phyloP scores from a whole-genome alignment of 352 stramenopile genomes.

The Globisporangium ultimum region DNA sequence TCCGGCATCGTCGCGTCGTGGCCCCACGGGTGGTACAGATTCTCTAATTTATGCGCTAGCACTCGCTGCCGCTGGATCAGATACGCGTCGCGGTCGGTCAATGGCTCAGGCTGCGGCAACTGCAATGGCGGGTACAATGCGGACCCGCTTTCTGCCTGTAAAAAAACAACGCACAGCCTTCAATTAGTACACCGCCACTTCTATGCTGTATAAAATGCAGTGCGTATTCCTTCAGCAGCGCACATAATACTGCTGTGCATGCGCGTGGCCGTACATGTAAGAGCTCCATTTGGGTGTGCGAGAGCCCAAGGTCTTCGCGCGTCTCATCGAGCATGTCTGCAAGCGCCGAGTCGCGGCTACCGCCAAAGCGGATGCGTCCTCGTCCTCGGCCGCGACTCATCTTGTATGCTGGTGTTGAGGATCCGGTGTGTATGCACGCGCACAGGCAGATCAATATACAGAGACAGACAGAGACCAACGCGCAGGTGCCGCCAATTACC shows the following conservation, averaged over 20 bases:
- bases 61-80: conserved; percentile 68
- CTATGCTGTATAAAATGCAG: background rate
- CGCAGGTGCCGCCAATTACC: too few relatives aligned
- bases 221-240: background rate
- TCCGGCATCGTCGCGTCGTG: conserved; percentile 21
- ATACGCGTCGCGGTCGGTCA: conserved; percentile 56
- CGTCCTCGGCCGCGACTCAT: conserved; percentile 69
- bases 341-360: conserved; percentile 66
- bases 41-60: conserved; percentile 63
- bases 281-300: conserved; percentile 66
- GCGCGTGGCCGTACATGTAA: conserved; percentile 30
- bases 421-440: too few relatives aligned
- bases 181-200: background rate
- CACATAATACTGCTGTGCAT: background rate
- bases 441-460: too few relatives aligned
- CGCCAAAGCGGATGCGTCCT: conserved; percentile 65
- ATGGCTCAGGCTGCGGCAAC: conserved; percentile 54
- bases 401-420: too few relatives aligned
- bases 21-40: conserved; percentile 63
- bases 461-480: too few relatives aligned
- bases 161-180: too few relatives aligned
- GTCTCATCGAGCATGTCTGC: conserved; percentile 69
- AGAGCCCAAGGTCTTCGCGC: conserved; percentile 65
- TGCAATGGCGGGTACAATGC: conserved; percentile 61
- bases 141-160: conserved; percentile 39